Evolutionary conservation across 176 grass and related monocot genomes (phyloP).

Genomic region (Tillandsia fasciculata): DNA sequence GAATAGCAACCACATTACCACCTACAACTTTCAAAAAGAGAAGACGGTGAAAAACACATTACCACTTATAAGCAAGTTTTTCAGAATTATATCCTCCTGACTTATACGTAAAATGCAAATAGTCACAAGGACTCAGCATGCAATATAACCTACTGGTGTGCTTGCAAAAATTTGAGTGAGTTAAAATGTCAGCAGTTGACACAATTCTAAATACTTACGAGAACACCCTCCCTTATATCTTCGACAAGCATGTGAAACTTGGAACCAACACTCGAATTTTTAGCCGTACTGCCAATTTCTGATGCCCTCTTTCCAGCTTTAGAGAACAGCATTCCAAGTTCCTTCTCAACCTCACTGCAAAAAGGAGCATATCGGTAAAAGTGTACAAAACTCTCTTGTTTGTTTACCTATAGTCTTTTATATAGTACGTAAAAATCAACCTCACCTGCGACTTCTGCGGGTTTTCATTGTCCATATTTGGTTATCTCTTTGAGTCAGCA

Average conservation of each 20-base stretch:
- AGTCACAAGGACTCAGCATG: too few species aligned
- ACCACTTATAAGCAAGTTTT: too few species aligned
- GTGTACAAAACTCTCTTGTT: not conserved
- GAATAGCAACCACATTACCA: too few species aligned
- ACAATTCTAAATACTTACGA: slow-evolving; percentile 47
- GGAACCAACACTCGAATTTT: slow-evolving; percentile 37
- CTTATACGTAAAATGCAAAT: too few species aligned
- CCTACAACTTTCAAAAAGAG: too few species aligned
- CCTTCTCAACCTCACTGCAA: slow-evolving; percentile 82
- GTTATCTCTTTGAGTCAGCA: slow-evolving; percentile 75
- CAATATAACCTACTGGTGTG: too few species aligned
- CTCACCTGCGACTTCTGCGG: slow-evolving; percentile 52
- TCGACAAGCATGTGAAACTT: slow-evolving; percentile 94
- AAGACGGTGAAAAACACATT: too few species aligned
- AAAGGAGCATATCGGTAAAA: not conserved
- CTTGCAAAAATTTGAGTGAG: too few species aligned
- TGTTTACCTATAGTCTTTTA: not conserved
- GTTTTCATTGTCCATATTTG: slow-evolving; percentile 98
- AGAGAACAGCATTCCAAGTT: slow-evolving; percentile 85
- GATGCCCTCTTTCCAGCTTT: slow-evolving; percentile 38
- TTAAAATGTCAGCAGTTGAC: too few species aligned
- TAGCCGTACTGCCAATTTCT: slow-evolving; percentile 53
- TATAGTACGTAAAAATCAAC: slow-evolving; percentile 8
- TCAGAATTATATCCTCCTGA: too few species aligned
- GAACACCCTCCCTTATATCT: slow-evolving; percentile 91